Base-by-base conservation (phyloP, 441 rosid genomes). In the Biscutella auriculata region DNA sequence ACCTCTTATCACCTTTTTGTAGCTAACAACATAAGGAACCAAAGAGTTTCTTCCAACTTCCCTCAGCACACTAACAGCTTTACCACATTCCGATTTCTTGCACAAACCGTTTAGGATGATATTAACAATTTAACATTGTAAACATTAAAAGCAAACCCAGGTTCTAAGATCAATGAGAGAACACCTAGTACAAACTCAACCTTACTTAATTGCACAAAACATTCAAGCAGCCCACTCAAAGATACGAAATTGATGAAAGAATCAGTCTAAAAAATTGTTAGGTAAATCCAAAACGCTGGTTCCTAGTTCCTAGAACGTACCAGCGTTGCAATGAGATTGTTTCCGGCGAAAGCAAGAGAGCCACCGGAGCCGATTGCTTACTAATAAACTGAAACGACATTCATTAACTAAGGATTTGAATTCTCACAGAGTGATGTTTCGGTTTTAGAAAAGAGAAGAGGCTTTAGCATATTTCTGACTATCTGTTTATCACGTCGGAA, bases 51-150 rank as follows among this genome's bases (percentile, higher is more conserved):
- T 10, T 44, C 57, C 73, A 77, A 77, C 76, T 12, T 62, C 66
- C 14, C 63, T 42, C 30, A 77, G 59, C 65, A 77, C 74, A 21
- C 63, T 56, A 26, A 73, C 4, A 36, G 83, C 88, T 3, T 64
- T 67, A 48, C n/a, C 27, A 6, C 55, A 72, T 39, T 73, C 72
- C 1, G 58, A 56, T 37, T 76, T 72, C 25, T 53, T 66, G 66
- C 87, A 76, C 54, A 79, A 77, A 41, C 86, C 84, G 61, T 78
- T 83, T 44, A 85, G 67, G 29, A 83, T 30, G 36, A 79, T 44
- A 60, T 79, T 83, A 28, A 79, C 28, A 44, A n/a, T n/a, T n/a
- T n/a, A n/a, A n/a, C n/a, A n/a, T 70, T 54, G 52, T 74, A 81
- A 6, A 73, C 66, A 43, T 60, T 76, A 61, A 69, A 35, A 27